These are phyloP conservation scores for Epichloe festucae DNA, from an alignment of 2,329 filamentous ascomycete genomes.

Conservation along the genomic window DNA sequence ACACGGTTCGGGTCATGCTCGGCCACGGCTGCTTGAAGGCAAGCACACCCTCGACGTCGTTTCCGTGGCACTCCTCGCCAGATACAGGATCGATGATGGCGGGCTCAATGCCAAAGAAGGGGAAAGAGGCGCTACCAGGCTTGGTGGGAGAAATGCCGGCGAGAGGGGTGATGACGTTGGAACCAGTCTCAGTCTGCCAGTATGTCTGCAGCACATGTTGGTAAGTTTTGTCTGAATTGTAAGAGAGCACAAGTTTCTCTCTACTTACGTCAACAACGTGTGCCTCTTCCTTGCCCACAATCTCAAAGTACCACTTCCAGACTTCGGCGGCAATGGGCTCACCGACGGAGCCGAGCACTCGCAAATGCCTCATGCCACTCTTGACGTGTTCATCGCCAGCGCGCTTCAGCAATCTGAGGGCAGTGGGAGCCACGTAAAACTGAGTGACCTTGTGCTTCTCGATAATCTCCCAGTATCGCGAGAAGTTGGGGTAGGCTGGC, in stretches of 20 bases:
- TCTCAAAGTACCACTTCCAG: conserved; percentile 99
- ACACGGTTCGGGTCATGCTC: conserved; percentile 95
- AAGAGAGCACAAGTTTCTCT: neutral
- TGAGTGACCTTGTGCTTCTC: conserved; percentile 91
- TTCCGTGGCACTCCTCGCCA: conserved; percentile 83
- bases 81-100: conserved; percentile 95
- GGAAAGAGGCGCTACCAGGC: conserved; percentile 86
- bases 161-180: conserved; percentile 86
- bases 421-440: conserved; percentile 96
- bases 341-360: conserved; percentile 86
- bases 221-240: neutral
- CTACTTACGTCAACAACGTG: conserved; percentile 80
- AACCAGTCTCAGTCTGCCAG: conserved; percentile 99
- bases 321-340: conserved; percentile 96
- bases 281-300: conserved; percentile 83
- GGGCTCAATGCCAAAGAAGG: conserved; percentile 97
- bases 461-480: conserved; percentile 97
- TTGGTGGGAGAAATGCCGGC: conserved; percentile 92
- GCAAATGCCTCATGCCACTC: conserved; percentile 75
- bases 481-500: conserved; percentile 94
- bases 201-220: conserved; percentile 56
- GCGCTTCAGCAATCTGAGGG: conserved; percentile 83
- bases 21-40: conserved; percentile 98
- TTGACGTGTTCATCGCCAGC: conserved; percentile 88
- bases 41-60: conserved; percentile 93